These are phyloP conservation scores for Sporothrix protearum DNA, from an alignment of 2,329 filamentous ascomycete genomes.

Conservation along the genomic window DNA sequence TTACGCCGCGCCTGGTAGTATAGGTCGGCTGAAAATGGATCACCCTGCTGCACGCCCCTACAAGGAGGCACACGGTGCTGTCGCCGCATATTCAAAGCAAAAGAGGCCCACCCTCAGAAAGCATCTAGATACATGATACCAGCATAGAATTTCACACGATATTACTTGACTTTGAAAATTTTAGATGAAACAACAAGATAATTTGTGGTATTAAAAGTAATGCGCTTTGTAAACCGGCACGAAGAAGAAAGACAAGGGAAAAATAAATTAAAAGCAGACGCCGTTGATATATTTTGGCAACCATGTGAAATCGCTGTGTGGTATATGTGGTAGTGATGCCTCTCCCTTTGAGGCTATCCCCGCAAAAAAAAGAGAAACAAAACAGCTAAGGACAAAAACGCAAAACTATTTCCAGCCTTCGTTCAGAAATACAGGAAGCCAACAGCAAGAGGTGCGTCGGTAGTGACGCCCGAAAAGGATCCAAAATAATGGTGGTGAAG, in stretches of 20 bases:
- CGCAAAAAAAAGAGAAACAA: neutral
- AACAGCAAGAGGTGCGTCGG: neutral
- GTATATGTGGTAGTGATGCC: neutral
- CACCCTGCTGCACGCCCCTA: neutral
- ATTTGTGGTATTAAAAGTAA: neutral
- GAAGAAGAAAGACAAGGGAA: neutral
- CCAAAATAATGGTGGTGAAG: neutral
- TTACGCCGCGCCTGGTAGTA: neutral
- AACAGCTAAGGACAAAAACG: neutral
- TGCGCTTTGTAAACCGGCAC: too few relatives aligned
- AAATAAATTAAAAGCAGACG: constrained; percentile 9
- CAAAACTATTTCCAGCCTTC: neutral
- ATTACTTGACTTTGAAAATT: neutral
- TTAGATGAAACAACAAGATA: too few relatives aligned
- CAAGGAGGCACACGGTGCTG: too few relatives aligned
- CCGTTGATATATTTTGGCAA: neutral
- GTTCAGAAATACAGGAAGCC: neutral
- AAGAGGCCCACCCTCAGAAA: neutral
- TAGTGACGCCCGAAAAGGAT: neutral
- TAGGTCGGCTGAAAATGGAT: neutral
- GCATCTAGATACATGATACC: neutral
- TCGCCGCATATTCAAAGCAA: neutral
- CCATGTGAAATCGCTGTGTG: constrained; percentile 7
- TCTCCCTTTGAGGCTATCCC: neutral
- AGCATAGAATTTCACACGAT: neutral